These are phyloP conservation scores for Eremochloa ophiuroides DNA, from an alignment of 176 grass and related monocot species.

Conservation along the genomic window DNA sequence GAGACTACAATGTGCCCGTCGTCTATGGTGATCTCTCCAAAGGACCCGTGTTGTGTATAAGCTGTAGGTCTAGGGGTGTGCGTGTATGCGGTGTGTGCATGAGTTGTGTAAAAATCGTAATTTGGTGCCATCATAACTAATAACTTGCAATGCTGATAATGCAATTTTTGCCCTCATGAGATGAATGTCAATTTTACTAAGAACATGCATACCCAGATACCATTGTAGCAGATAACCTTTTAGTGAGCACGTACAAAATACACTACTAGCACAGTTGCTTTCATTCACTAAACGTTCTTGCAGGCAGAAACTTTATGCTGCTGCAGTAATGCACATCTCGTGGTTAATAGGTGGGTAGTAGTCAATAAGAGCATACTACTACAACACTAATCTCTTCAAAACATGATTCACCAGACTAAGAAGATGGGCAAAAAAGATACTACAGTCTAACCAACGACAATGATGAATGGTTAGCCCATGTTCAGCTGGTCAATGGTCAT, in stretches of 20 bases:
- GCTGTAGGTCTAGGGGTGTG: too few relatives aligned
- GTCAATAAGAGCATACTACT: constrained; percentile 11
- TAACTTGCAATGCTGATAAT: not conserved
- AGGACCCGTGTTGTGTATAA: too few relatives aligned
- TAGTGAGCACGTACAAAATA: not conserved
- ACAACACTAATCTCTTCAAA: not conserved
- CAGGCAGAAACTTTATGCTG: not conserved
- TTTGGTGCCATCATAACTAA: not conserved
- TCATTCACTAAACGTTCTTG: not conserved
- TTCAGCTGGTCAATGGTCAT: constrained; percentile 50
- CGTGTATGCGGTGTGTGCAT: too few relatives aligned
- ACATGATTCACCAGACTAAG: not conserved
- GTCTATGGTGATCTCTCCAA: too few relatives aligned
- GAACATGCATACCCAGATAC: not conserved
- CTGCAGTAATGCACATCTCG: not conserved
- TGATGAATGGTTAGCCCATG: not conserved
- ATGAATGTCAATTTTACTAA: not conserved
- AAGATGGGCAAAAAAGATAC: not conserved
- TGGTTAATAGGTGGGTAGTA: not conserved
- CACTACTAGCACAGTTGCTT: not conserved
- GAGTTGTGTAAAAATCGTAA: not conserved
- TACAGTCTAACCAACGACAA: not conserved
- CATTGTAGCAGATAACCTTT: not conserved
- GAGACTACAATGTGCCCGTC: too few relatives aligned
- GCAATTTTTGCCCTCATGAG: not conserved